These are phyloP conservation scores for Diutina siamensis DNA, from an alignment of 1,139 yeast genomes.

Conservation along the genomic window DNA sequence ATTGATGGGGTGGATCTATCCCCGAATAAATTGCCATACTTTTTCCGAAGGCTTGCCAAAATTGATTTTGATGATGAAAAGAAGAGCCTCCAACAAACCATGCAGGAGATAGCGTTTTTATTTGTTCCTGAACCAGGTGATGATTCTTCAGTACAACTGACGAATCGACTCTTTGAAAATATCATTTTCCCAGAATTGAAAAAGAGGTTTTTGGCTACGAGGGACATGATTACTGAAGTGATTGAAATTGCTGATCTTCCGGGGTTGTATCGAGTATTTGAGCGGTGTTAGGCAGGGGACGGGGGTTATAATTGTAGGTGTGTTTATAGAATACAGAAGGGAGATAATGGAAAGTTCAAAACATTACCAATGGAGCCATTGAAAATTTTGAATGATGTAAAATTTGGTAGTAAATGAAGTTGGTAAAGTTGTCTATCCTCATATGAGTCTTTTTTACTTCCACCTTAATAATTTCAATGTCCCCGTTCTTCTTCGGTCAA, in stretches of 20 bases:
- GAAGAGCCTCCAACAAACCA: conserved; percentile 51
- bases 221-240: conserved; percentile 37
- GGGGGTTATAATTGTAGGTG: too few species aligned
- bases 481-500: too few species aligned
- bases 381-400: too few species aligned
- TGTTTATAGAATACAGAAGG: too few species aligned
- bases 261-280: conserved; percentile 83
- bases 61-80: conserved; percentile 60
- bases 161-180: conserved; percentile 36
- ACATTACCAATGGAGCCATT: too few species aligned
- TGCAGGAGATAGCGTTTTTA: conserved; percentile 59
- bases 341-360: too few species aligned
- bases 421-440: too few species aligned
- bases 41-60: conserved; percentile 50
- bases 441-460: too few species aligned
- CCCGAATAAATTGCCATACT: conserved; percentile 51
- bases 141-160: conserved; percentile 12
- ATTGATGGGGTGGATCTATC: conserved; percentile 54
- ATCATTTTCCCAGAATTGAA: conserved; percentile 58
- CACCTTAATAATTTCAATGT: too few species aligned
- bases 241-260: conserved; percentile 88
- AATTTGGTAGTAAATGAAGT: too few species aligned
- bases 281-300: conserved; percentile 60
- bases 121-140: conserved; percentile 46
- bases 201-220: conserved; percentile 55